Percentiles rank a stretch among this genome's conserved stretches.
Conservation (phyloP, 345 rosid species). For the Adansonia digitata region DNA sequence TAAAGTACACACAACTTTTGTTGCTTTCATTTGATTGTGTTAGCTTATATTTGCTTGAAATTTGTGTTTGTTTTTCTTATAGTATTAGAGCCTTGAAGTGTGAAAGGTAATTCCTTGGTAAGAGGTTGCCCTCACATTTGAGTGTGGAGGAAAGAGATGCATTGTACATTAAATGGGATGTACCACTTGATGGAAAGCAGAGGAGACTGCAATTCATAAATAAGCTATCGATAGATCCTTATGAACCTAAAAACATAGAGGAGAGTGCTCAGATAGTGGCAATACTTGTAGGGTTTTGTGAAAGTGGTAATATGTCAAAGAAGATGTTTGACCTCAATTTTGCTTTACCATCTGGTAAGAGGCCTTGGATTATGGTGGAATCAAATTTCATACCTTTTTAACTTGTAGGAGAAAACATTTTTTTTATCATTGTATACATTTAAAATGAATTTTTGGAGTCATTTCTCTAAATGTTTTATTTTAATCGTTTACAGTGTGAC, state of each 20-base stretch:
- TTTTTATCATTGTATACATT: conserved; percentile 25
- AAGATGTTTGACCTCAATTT: conserved; percentile 99
- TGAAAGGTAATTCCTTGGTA: conserved; percentile 92
- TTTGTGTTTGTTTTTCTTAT: conserved; percentile 10
- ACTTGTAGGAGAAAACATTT: conserved; percentile 37
- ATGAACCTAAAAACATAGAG: conserved; percentile 72
- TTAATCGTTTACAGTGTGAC: conserved; percentile 13
- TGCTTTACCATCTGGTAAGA: conserved; percentile 74
- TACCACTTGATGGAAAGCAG: conserved; percentile 94
- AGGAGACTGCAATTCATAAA: conserved; percentile 84
- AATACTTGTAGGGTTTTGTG: conserved; percentile 85
- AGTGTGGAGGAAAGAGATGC: conserved; percentile 76
- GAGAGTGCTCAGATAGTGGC: conserved; percentile 98
- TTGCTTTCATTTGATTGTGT: neutral
- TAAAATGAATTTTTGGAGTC: too few species aligned
- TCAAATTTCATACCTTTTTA: conserved; percentile 75
- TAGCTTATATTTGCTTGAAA: neutral
- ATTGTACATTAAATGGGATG: conserved; percentile 82
- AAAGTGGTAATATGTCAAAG: conserved; percentile 80
- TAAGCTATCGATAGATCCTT: conserved; percentile 96
- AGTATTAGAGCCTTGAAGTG: conserved; percentile 80
- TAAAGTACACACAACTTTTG: neutral
- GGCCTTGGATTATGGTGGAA: conserved; percentile 97
- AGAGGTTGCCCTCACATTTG: conserved; percentile 68
- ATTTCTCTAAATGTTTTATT: conserved; percentile 25